Evolutionary conservation across 352 stramenopile genomes (phyloP), one percentile per base, ranked within the genome.

Genomic region (Phytopythium cucurbitacearum): DNA sequence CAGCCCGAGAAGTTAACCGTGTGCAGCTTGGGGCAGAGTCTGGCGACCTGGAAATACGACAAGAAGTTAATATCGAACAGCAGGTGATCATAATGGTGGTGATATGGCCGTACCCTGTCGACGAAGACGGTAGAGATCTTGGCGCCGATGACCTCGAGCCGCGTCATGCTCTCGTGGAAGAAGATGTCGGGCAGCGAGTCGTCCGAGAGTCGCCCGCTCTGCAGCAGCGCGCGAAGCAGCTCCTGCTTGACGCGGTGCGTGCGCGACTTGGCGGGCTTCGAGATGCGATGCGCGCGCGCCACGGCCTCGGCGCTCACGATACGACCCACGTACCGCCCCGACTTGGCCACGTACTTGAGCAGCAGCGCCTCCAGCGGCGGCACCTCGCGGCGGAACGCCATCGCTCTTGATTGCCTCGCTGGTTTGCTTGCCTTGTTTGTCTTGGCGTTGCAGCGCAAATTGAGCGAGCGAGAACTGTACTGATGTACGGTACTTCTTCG

Each of bases 331-430:
- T 86, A 66, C 9, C 82, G 70, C 51, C 71, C 80, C 16, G 83
- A 79, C 80, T 95, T 95, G 76, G 83, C 75, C 56, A 95, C 84
- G 61, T 80, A 90, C 78, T 95, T 95, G 69, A 95, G 75, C 76
- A 95, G 79, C 66, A 94, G 69, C 65, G 89, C 80, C 50, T 94
- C 83, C 50, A 95, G 79, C 65, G 71, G 53, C 51, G 69, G 63
- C 57, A 95, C 85, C 8, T 95, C 83, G 21, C 85, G 83, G 35
- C 80, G 80, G 78, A 95, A 95, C 71, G 85, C 85, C 85, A 95
- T 95, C 10, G n/a, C 40, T 7, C 33, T 52, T 28, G n/a, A n/a
- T 46, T 16, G 3, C 48, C 12, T 34, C 6, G 40, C 5, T 12
- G 40, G 40, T 7, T 15, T 15, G 40, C 40, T 44, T 6, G 40